Evolutionary conservation across 1,284 basidiomycete species (phyloP).

Genomic region (Ceratobasidium sp.): DNA sequence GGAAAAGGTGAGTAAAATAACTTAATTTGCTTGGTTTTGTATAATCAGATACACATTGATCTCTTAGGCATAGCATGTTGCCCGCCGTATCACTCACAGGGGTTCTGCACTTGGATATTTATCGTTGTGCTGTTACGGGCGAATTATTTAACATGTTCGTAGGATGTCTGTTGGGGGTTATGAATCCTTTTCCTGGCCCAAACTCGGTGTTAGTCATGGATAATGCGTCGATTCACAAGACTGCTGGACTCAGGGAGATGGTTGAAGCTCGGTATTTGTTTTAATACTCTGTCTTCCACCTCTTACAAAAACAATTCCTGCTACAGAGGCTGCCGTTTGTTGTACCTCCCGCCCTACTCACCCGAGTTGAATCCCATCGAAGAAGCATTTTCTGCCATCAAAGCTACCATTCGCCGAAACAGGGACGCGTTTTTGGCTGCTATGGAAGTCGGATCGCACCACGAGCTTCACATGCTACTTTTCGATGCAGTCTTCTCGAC

Average conservation of each 20-base stretch:
- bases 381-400: constrained; percentile 43
- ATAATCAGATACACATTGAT: background rate
- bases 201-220: constrained; percentile 48
- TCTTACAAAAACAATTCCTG: background rate
- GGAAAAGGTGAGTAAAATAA: background rate
- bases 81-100: background rate
- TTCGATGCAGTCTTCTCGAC: constrained; percentile 7
- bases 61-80: no score
- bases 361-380: constrained; percentile 47
- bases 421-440: constrained; percentile 29
- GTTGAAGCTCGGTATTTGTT: constrained; percentile 32
- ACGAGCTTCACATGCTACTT: background rate
- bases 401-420: constrained; percentile 31
- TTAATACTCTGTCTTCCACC: no score
- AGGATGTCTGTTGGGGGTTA: background rate
- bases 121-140: background rate
- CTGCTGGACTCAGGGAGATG: background rate
- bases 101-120: background rate
- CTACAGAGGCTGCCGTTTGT: constrained; percentile 42
- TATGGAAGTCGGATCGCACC: background rate
- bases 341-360: constrained; percentile 45
- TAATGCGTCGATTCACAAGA: constrained; percentile 46
- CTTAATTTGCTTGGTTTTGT: no score
- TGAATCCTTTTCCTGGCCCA: constrained; percentile 8
- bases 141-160: constrained; percentile 42